Evolutionary conservation across 805 yeast genomes (phyloP).

Genomic region (Yarrowia bubula): DNA sequence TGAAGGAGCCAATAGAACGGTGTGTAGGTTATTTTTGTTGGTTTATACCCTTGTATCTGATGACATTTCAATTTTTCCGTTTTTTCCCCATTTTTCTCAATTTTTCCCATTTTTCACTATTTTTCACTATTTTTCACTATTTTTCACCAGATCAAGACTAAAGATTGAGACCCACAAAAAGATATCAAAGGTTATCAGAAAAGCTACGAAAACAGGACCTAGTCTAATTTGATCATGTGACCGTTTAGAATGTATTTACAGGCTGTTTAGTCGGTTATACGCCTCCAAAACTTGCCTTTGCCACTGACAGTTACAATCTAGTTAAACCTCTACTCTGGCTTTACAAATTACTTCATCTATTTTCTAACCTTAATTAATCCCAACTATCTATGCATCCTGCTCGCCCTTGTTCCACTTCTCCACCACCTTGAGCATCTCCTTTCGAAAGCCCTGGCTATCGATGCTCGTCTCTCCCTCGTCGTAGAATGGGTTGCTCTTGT

Average conservation of each 20-base stretch:
- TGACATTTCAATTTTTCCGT: neutral
- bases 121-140: neutral
- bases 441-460: neutral
- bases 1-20: neutral
- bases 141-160: no score
- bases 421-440: constrained; percentile 14
- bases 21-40: neutral
- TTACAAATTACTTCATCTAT: no score
- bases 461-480: constrained; percentile 17
- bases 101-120: neutral
- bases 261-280: no score
- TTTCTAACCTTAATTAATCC: neutral
- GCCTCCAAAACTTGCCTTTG: no score
- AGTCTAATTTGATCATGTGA: no score
- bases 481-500: constrained; percentile 25
- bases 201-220: neutral
- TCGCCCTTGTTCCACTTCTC: neutral
- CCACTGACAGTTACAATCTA: no score
- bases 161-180: no score
- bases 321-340: no score
- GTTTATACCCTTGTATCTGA: no score
- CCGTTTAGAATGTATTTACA: no score
- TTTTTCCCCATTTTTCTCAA: neutral
- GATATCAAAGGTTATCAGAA: neutral
- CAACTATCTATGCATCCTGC: neutral